Evolutionary conservation across 495 filamentous ascomycete genomes (phyloP), one percentile per base, ranked within the genome.

Genomic region (Penicillium manginii): DNA sequence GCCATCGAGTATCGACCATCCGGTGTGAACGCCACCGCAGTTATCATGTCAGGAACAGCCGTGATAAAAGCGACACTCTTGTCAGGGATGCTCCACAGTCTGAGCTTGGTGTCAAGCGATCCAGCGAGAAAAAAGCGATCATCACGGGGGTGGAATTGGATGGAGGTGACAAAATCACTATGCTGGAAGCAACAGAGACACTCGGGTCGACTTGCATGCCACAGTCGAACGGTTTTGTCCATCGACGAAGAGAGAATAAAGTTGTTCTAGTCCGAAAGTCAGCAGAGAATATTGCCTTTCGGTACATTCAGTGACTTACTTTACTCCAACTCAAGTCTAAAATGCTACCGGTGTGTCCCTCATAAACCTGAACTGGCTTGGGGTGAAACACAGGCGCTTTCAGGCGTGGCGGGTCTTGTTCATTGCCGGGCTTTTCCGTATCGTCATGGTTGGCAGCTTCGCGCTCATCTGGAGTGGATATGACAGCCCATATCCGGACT

Each of bases 301-400:
- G 7, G 10, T 4, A 26, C 9, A 31, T 18, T 35, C 50, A 21
- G 23, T 1, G 43, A 55, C 73, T 57, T 80, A 88, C 86, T 77
- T 98, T 99, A 77, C 92, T 96, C 93, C 94, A 99, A 71, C 91
- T 96, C 35, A 99, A 66, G 66, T 96, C 93, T 61, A 99, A 75
- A 5, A 99, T 85, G 67, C 93, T 92, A 7, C 88, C 88, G 0
- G 86, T 90, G 67, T 99, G 94, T 0, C 92, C 93, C 54, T 85
- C 76, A 66, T 94, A 97, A 65, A 94, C 88, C 51, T 86, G 83
- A 5, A 89, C 65, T 1, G 92, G 90, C 66, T 88, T 88, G 17
- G 82, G 78, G 64, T 86, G 84, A 72, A 99, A 97, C n/a, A 98
- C 92, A 6, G 92, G 94, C 35, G 94, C 94, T 65, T 88, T 93